Evolutionary conservation across 176 grass and related monocot species (phyloP).

Genomic region (Raddia distichophylla): DNA sequence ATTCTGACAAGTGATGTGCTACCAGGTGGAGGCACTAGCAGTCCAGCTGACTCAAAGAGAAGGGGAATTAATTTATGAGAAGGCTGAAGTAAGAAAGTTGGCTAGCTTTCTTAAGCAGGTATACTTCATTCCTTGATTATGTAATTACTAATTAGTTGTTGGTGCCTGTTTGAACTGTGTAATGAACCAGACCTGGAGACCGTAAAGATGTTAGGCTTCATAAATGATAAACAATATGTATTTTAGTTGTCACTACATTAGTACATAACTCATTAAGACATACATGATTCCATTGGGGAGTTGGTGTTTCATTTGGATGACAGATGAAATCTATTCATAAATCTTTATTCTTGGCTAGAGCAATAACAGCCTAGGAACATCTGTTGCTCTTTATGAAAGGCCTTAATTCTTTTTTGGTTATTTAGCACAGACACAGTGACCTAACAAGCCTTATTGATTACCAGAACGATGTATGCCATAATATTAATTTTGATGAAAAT

Average conservation of each 20-base stretch:
- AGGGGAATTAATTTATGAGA: conserved; percentile 96
- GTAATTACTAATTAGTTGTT: conserved; percentile 1
- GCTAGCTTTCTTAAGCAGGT: conserved; percentile 93
- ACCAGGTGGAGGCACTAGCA: conserved; percentile 89
- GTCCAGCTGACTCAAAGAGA: conserved; percentile 96
- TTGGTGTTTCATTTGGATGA: not conserved
- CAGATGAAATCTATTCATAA: not conserved
- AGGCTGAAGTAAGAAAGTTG: conserved; percentile 90
- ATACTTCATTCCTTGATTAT: conserved; percentile 35
- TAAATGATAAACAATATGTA: conserved; percentile 4
- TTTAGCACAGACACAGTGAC: not conserved
- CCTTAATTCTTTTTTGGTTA: not conserved
- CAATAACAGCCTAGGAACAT: conserved; percentile 4
- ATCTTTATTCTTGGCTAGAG: conserved; percentile 3
- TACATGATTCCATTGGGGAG: not conserved
- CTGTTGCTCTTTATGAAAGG: not conserved
- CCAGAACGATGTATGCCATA: not conserved
- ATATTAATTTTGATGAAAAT: not conserved
- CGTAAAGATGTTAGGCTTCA: conserved; percentile 10
- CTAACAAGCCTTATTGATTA: not conserved
- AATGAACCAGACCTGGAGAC: not conserved
- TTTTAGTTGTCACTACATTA: conserved; percentile 2
- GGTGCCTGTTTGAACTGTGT: not conserved
- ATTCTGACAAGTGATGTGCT: conserved; percentile 35
- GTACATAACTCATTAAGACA: not conserved